These are phyloP conservation scores for Clarkia xantiana DNA, from an alignment of 345 rosid species.

Conservation along the genomic window DNA sequence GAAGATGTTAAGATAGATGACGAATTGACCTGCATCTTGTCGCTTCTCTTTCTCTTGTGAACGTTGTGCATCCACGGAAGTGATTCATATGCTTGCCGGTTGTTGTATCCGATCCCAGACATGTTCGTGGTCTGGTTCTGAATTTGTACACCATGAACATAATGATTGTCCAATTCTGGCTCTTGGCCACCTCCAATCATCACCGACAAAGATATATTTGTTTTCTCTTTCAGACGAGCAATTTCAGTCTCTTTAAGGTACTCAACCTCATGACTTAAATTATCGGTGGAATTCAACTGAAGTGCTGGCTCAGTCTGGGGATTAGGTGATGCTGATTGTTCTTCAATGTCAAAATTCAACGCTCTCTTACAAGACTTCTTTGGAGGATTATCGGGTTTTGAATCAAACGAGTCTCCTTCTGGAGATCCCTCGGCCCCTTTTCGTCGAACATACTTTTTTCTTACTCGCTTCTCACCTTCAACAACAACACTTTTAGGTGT, in stretches of 20 bases:
- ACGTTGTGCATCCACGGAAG: conserved; percentile 12
- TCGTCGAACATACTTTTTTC: conserved; percentile 39
- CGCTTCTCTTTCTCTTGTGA: conserved; percentile 35
- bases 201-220: background rate
- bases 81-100: conserved; percentile 19
- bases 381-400: conserved; percentile 11
- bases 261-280: too few species aligned
- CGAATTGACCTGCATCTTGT: conserved; percentile 28
- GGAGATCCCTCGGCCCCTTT: conserved; percentile 18
- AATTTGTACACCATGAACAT: conserved; percentile 15
- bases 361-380: conserved; percentile 44
- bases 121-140: conserved; percentile 20
- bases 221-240: background rate
- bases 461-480: conserved; percentile 27
- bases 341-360: conserved; percentile 34
- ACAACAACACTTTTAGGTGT: conserved; percentile 17
- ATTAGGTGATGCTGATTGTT: background rate
- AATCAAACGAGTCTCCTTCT: conserved; percentile 17
- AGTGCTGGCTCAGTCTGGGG: too few species aligned
- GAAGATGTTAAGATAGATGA: conserved; percentile 21
- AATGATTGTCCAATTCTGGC: background rate
- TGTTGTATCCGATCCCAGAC: conserved; percentile 24
- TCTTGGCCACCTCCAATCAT: background rate
- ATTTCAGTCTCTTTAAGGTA: too few species aligned
- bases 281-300: too few species aligned